phyloP scores from a whole-genome alignment of 768 basidiomycete species.

The Suillus tomentosus region DNA sequence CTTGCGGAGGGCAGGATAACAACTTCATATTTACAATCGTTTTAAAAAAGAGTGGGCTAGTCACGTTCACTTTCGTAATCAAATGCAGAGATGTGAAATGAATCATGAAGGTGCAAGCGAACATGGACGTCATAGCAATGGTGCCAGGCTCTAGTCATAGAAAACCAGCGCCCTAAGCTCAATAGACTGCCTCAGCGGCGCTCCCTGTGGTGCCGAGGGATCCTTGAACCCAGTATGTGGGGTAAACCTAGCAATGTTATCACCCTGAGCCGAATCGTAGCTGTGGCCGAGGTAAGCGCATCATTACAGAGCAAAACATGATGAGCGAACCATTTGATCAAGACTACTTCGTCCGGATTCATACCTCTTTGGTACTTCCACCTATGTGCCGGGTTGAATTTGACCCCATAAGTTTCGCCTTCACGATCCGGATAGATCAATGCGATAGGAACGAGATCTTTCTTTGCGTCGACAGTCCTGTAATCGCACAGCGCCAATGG shows the following conservation, averaged over 20 bases:
- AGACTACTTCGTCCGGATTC: slow-evolving; percentile 48
- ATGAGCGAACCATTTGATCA: slow-evolving; percentile 51
- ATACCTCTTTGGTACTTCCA: slow-evolving; percentile 55
- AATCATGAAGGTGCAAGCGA: background rate
- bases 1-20: background rate
- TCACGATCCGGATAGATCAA: slow-evolving; percentile 51
- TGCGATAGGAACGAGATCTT: slow-evolving; percentile 46
- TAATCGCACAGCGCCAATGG: slow-evolving; percentile 57
- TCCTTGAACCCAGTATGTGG: slow-evolving; percentile 68
- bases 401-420: slow-evolving; percentile 53
- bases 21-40: background rate
- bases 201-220: slow-evolving; percentile 49
- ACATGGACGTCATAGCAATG: slow-evolving; percentile 15
- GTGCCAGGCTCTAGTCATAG: slow-evolving; percentile 38
- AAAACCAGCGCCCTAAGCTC: slow-evolving; percentile 67
- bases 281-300: slow-evolving; percentile 20
- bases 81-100: background rate
- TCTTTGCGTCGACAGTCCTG: slow-evolving; percentile 41
- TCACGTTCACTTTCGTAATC: background rate
- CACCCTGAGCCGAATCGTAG: slow-evolving; percentile 45
- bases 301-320: background rate
- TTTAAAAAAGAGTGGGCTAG: background rate
- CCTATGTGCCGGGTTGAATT: slow-evolving; percentile 45
- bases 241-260: slow-evolving; percentile 53
- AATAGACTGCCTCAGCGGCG: slow-evolving; percentile 57